Evolutionary conservation across 768 basidiomycete species (phyloP), one percentile per base, ranked within the genome.

Genomic region (Myochromella boudieri): DNA sequence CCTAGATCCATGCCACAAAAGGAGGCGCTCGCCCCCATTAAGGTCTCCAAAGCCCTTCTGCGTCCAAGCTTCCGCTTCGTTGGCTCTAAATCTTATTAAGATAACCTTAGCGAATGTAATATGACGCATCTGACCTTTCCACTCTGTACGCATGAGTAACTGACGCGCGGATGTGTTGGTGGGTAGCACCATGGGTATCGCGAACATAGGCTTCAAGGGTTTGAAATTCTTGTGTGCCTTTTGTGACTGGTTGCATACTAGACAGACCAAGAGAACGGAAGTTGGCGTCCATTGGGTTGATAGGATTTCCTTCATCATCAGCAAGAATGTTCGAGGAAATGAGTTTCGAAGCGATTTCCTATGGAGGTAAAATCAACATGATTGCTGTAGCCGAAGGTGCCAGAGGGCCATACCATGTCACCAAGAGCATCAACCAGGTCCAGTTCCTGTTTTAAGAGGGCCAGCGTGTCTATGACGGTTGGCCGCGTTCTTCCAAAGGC

Each of bases 371-470:
- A n/a, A n/a, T n/a, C n/a, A 8, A 7, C 27, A 22, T 46, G 21
- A 14, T 49, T 6, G 20, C 15, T 46, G 26, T 36, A 1, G 17
- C 42, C 17, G 9, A 6, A 31, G 18, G 28, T 8, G 9, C 20
- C 32, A 31, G 33, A 27, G 6, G n/a, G 21, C 4, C 32, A n/a
- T 51, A 76, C 78, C 82, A 84, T 83, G 56, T 84, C 81, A 2
- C 80, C 80, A 18, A 84, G 72, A 15, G 81, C 78, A 51, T 82
- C 82, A 12, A 83, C 80, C 17, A 82, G 72, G n/a, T 80, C 78
- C 32, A 82, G 70, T 67, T 82, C 80, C 60, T 56, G 71, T 56
- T 81, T 77, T 49, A 84, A 59, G 9, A 61, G 37, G 0, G 18
- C 50, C 37, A 63, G 44, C 38, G 53, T 63, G 45, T 65, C 61